These are phyloP conservation scores for Lactarius pseudohatsudake DNA, from an alignment of 768 basidiomycete genomes.

Conservation along the genomic window DNA sequence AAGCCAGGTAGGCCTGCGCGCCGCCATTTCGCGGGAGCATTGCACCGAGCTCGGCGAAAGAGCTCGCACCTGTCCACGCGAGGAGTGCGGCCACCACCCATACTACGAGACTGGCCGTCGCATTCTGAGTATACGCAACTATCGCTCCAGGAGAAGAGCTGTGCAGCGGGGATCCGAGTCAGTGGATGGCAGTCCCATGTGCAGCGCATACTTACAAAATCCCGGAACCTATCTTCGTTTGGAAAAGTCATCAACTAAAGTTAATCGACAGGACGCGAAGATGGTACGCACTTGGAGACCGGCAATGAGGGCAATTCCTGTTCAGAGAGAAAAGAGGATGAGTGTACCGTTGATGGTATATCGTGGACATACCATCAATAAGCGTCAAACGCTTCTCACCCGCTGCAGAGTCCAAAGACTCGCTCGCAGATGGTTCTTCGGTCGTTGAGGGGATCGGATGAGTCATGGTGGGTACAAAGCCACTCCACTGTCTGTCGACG, in stretches of 20 bases:
- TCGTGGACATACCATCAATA: conserved; percentile 4
- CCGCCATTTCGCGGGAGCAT: conserved; percentile 17
- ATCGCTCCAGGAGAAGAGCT: conserved; percentile 18
- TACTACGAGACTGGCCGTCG: conserved; percentile 1
- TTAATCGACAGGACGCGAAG: neutral
- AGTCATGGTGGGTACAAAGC: neutral
- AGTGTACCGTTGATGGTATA: neutral
- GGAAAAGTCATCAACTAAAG: neutral
- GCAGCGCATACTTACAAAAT: conserved; percentile 13
- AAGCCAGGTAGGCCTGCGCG: conserved; percentile 13
- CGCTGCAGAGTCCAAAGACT: neutral
- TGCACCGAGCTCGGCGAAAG: conserved; percentile 17
- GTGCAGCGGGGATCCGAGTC: neutral
- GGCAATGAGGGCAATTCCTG: conserved; percentile 14
- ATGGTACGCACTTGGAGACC: conserved; percentile 11
- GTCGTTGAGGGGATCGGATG: neutral
- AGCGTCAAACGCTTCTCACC: conserved; percentile 12
- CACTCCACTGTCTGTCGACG: neutral
- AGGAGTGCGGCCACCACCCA: conserved; percentile 11
- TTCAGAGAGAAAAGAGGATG: neutral
- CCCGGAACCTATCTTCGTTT: conserved; percentile 16
- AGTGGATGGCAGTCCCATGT: neutral
- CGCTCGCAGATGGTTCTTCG: neutral
- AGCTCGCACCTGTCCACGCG: conserved; percentile 14
- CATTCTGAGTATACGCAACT: conserved; percentile 14